phyloP scores from a whole-genome alignment of 208 protist genomes.

The Crithidia bombi region DNA sequence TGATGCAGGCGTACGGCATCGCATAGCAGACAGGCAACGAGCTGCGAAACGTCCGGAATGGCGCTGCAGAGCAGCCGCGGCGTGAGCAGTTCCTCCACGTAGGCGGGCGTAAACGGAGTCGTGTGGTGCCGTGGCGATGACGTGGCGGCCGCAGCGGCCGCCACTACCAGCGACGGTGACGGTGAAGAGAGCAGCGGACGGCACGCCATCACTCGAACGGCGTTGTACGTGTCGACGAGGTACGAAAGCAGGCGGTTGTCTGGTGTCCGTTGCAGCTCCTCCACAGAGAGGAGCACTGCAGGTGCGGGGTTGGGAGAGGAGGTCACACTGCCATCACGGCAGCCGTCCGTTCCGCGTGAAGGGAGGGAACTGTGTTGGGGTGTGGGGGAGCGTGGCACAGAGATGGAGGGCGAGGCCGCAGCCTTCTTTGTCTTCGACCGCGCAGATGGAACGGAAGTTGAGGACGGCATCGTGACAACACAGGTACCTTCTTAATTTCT shows the following conservation, averaged over 20 bases:
- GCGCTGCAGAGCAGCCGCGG: slow-evolving; percentile 55
- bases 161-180: not conserved
- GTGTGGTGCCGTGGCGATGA: slow-evolving; percentile 6
- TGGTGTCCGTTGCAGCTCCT: slow-evolving; percentile 28
- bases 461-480: slow-evolving; percentile 2
- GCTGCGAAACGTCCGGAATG: slow-evolving; percentile 55
- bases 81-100: slow-evolving; percentile 46
- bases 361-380: slow-evolving; percentile 1
- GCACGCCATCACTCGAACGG: slow-evolving; percentile 12
- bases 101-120: slow-evolving; percentile 34
- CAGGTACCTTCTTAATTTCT: too few species aligned
- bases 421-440: not conserved
- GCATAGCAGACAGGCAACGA: slow-evolving; percentile 68
- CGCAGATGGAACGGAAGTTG: not conserved
- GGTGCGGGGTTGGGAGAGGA: not conserved
- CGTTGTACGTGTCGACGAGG: slow-evolving; percentile 18
- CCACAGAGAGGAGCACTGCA: slow-evolving; percentile 7
- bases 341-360: too few species aligned
- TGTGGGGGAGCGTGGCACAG: slow-evolving; percentile 1
- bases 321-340: not conserved
- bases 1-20: slow-evolving; percentile 56
- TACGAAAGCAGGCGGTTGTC: slow-evolving; percentile 36
- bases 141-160: slow-evolving; percentile 4
- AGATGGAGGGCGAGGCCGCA: not conserved
- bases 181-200: slow-evolving; percentile 5